A percentile compares a stretch with the other conserved stretches of the same genome.
phyloP scores from a whole-genome alignment of 257 asterid genomes.

The Salvia hispanica region DNA sequence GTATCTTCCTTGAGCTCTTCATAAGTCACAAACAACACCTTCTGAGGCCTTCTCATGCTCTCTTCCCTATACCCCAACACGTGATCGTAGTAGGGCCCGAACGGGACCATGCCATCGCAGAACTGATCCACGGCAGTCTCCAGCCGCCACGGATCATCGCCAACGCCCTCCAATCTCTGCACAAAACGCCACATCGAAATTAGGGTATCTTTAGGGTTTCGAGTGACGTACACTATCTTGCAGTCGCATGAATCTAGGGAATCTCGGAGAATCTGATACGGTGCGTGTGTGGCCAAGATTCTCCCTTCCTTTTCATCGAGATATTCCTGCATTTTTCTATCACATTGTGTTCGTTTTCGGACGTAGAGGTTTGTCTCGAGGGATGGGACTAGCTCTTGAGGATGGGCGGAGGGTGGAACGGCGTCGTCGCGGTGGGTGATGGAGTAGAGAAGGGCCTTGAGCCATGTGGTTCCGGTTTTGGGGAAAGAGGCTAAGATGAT shows the following conservation, averaged over 20 bases:
- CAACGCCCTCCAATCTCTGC: constrained; percentile 25
- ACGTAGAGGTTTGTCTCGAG: constrained; percentile 44
- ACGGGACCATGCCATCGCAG: constrained; percentile 49
- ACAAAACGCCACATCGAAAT: constrained; percentile 47
- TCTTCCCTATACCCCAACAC: constrained; percentile 46
- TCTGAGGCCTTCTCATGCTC: constrained; percentile 34
- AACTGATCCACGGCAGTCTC: constrained; percentile 51
- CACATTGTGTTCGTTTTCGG: neutral
- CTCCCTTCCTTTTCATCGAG: neutral
- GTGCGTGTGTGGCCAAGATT: constrained; percentile 49
- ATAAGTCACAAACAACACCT: constrained; percentile 47
- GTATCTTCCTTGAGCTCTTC: constrained; percentile 47
- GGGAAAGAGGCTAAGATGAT: constrained; percentile 55
- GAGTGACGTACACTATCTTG: constrained; percentile 49
- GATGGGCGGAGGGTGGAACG: constrained; percentile 32
- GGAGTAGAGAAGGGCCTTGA: constrained; percentile 53
- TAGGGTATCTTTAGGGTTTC: constrained; percentile 57
- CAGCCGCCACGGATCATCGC: constrained; percentile 44
- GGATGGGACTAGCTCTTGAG: constrained; percentile 56
- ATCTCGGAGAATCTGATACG: constrained; percentile 40
- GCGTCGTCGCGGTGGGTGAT: constrained; percentile 31
- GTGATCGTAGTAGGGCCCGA: constrained; percentile 57
- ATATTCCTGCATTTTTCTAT: no score
- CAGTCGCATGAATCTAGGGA: constrained; percentile 33
- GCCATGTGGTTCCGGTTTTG: constrained; percentile 68